Evolutionary conservation across 345 rosid species (phyloP), one percentile per base, ranked within the genome.

Genomic region (Aegle marmelos): DNA sequence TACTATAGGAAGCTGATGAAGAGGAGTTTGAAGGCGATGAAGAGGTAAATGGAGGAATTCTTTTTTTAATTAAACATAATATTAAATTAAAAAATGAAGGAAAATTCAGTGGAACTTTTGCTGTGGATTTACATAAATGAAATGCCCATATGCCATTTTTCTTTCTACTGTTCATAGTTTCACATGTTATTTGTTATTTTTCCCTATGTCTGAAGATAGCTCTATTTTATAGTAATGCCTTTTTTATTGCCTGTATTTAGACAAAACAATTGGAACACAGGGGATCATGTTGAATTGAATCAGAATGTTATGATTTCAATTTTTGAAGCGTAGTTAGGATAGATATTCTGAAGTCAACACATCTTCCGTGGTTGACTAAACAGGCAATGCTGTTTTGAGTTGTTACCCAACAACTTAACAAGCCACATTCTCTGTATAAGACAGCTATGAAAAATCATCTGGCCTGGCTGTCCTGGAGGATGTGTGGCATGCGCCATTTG

Each of bases 1-100:
- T 63, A 39, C 65, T 76, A 76, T 82, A 91, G 95, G 95, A 91
- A 31, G 91, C 91, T 78, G 95, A 91, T 81, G 94, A 90, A 80
- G 94, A 90, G 75, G 91, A 87, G 73, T 85, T 84, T 79, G 91
- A 83, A 3, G 91, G 80, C 50, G 92, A 88, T n/a, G 90, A 88
- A 73, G 95, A 89, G 91, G 93, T 88, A 87, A 13, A 36, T 25
- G 31, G 16, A 34, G 33, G 11, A 17, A 22, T 75, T 62, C 6
- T 53, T 64, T 36, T 36, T 36, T 36, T 36, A 28, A 25, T 41
- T 41, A 60, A 60, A 28, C 1, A 27, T 10, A 1, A 4, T 53
- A 4, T 53, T 53, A 27, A 61, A 9, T 24, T 9, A 60, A 27
- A 60, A 60, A 27, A 27, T 60, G 25, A 13, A 41, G 31, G 58